Evolutionary conservation across 768 basidiomycete genomes (phyloP), one percentile per base, ranked within the genome.

Genomic region (Cyathus striatus): DNA sequence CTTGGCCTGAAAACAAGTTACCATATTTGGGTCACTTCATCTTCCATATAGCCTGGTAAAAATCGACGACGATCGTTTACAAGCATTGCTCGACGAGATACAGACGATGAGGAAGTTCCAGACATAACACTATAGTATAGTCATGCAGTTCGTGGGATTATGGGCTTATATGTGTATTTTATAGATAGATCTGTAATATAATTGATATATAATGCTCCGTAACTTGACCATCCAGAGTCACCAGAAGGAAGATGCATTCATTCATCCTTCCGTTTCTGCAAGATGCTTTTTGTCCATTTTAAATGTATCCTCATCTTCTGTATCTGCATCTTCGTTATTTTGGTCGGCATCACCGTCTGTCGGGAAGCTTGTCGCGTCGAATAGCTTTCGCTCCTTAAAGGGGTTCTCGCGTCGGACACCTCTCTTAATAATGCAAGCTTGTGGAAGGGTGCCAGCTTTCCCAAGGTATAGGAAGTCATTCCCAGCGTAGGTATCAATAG

Each of bases 21-120:
- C 38, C 24, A 39, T 4, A 25, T 7, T 20, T 20, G 38, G 20
- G 16, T 10, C 20, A 40, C 18, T 34, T 38, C 43, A 13, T 18
- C 9, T 36, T 26, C 38, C 34, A 16, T 30, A 41, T 6, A 92
- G 91, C 61, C 74, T 95, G 22, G 81, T 87, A 18, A 90, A 90
- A 57, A 79, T 90, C 40, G 91, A 94, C 46, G 92, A 94, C 49
- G 91, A 95, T 54, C 68, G 79, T 48, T 68, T 95, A 34, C 90
- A 95, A 62, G 70, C 76, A 1, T 70, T 91, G 41, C 73, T 95
- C 4, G 84, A 89, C 54, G 89, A 93, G 58, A 90, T 95, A 34
- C 87, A 91, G 57, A 89, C 86, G 18, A 84, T 91, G 79, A 74
- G 90, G 57, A 90, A 90, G 65, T 90, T 87, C 75, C 90, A 94